phyloP scores from a whole-genome alignment of 805 yeast genomes.

The Candida parachauliodes region DNA sequence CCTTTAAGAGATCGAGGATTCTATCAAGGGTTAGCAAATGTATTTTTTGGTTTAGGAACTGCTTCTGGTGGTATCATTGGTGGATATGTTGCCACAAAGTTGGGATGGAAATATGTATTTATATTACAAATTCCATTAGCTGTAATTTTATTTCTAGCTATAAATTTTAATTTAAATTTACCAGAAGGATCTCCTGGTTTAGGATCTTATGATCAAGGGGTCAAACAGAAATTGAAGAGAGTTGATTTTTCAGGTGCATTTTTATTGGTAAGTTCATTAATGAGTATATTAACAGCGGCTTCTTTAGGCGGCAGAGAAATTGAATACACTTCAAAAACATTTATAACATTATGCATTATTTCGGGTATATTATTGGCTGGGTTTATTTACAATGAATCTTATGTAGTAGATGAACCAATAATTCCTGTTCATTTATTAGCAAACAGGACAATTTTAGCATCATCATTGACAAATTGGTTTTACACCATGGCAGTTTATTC shows the following conservation, averaged over 20 bases:
- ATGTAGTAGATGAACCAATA: slow-evolving; percentile 59
- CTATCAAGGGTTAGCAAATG: slow-evolving; percentile 78
- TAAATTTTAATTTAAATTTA: slow-evolving; percentile 36
- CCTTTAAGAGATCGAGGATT: slow-evolving; percentile 74
- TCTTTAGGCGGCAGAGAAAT: slow-evolving; percentile 61
- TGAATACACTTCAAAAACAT: slow-evolving; percentile 42
- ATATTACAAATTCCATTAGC: slow-evolving; percentile 42
- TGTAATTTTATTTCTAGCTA: slow-evolving; percentile 36
- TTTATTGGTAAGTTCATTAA: slow-evolving; percentile 54
- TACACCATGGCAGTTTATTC: slow-evolving; percentile 66
- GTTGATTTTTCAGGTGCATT: slow-evolving; percentile 68
- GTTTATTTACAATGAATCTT: slow-evolving; percentile 51
- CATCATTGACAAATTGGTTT: slow-evolving; percentile 68
- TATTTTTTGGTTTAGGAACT: slow-evolving; percentile 70
- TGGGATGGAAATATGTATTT: slow-evolving; percentile 51
- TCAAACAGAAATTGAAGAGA: slow-evolving; percentile 48
- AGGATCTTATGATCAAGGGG: slow-evolving; percentile 46
- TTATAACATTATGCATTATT: slow-evolving; percentile 27
- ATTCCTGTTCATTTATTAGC: slow-evolving; percentile 59
- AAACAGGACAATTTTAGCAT: slow-evolving; percentile 58
- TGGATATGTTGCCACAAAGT: slow-evolving; percentile 52
- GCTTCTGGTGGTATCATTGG: slow-evolving; percentile 44
- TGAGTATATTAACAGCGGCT: slow-evolving; percentile 59
- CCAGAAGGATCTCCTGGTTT: slow-evolving; percentile 57
- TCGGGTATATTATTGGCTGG: slow-evolving; percentile 32